A percentile compares a stretch with the other conserved stretches of the same genome.
phyloP scores from a whole-genome alignment of 345 rosid species.

The Jatropha curcas region DNA sequence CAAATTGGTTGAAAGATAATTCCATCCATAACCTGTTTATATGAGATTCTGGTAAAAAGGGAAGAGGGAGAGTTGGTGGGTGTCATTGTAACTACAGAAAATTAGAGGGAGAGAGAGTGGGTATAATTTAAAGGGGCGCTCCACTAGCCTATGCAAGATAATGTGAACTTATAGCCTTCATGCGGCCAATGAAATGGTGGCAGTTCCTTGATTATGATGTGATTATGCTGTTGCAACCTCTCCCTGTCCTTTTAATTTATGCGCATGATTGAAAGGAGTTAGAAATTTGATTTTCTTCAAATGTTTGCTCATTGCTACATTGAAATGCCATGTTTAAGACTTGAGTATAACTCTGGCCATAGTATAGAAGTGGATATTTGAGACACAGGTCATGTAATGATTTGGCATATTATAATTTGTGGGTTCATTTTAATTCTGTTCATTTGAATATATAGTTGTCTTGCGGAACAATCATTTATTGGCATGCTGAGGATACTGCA shows the following conservation, averaged over 20 bases:
- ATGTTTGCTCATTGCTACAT: not conserved
- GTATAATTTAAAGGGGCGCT: not conserved
- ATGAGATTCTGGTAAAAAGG: not conserved
- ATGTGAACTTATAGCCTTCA: not conserved
- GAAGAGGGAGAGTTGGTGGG: not conserved
- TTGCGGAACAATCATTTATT: not conserved
- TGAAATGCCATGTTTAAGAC: not conserved
- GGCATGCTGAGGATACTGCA: not conserved
- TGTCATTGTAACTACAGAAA: not conserved
- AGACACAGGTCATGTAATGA: too few species aligned
- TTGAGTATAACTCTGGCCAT: not conserved
- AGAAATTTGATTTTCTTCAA: not conserved
- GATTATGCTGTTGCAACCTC: not conserved
- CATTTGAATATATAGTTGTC: not conserved
- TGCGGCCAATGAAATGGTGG: slow-evolving; percentile 1
- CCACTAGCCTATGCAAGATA: not conserved
- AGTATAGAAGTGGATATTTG: too few species aligned
- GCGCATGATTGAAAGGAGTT: not conserved
- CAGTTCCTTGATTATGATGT: not conserved
- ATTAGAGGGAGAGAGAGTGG: not conserved
- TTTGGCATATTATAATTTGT: not conserved
- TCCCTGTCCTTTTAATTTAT: not conserved
- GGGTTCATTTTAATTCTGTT: not conserved
- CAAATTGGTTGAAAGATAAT: not conserved
- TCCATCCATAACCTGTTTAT: not conserved